Base-by-base conservation (phyloP, 148 eudicot genomes). In the Camellia granthamiana region DNA sequence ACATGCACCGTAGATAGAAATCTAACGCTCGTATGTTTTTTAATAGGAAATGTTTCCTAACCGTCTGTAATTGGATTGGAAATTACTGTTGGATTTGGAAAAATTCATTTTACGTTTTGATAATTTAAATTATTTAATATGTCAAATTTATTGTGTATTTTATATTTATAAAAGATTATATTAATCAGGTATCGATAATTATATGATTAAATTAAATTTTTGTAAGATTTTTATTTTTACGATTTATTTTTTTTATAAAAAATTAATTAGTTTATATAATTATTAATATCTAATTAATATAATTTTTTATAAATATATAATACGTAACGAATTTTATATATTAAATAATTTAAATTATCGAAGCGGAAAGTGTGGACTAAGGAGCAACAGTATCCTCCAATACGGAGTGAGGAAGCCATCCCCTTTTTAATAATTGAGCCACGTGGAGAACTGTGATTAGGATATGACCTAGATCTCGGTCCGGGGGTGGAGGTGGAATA, bases 41-140 rank as follows among this genome's bases (percentile, higher is more conserved):
- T 49, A 62, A 5, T 62, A 23, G 6, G 65, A 9, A 62, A 62
- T 62, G 8, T 30, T 30, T 30, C 38, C 38, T 30, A 1, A 30
- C 38, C 38, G 30, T 30, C 30, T 1, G 0, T 30, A 30, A 30
- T 30, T 30, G 38, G 38, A 30, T 30, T 30, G 38, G 38, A 30
- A 30, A 1, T 1, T 30, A 1, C 38, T 1, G 38, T 30, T 1
- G 0, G 30, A 0, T 23, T 23, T 23, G 30, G 0, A 0, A 23
- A 23, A 23, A 23, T 23, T 23, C 30, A 23, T 23, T 23, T 0
- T 0, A 23, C 23, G 38, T 30, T 1, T 1, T 30, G 38, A 1
- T 30, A 30, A 30, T 30, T 30, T 1, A 1, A 30, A 30, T 30
- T 30, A 1, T 30, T 30, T 30, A 30, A 0, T 30, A 0, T 0